A percentile compares a stretch with the other conserved stretches of the same genome.
Evolutionary conservation across 1,284 basidiomycete genomes (phyloP).

Genomic region (Coniferiporia weirii): DNA sequence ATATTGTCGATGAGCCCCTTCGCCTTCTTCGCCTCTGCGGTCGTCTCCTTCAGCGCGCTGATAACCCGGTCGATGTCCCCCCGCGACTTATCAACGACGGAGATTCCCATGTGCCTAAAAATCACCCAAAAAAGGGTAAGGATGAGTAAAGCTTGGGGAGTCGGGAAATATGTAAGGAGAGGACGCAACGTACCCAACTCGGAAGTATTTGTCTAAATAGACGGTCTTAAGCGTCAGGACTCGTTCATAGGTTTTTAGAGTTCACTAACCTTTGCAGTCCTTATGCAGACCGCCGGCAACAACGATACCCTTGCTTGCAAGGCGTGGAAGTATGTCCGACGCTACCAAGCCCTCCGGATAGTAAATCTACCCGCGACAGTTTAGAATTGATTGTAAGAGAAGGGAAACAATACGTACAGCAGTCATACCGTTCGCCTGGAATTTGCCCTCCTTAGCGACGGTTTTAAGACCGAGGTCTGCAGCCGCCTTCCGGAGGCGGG

Average conservation of each 20-base stretch:
- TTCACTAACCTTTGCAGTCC: conserved; percentile 68
- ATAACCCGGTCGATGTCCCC: conserved; percentile 79
- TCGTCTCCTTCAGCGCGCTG: conserved; percentile 54
- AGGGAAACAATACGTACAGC: conserved; percentile 43
- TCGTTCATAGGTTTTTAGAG: conserved; percentile 8
- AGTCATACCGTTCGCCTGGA: conserved; percentile 92
- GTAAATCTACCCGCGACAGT: conserved; percentile 44
- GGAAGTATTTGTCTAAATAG: conserved; percentile 69
- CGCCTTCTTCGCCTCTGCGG: conserved; percentile 46
- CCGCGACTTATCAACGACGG: conserved; percentile 63
- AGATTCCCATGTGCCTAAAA: conserved; percentile 86
- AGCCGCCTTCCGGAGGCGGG: conserved; percentile 71
- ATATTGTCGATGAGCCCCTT: conserved; percentile 21
- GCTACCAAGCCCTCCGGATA: conserved; percentile 75
- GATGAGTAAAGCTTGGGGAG: conserved; percentile 5
- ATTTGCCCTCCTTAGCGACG: conserved; percentile 56
- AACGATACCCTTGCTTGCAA: conserved; percentile 69
- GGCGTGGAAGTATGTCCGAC: conserved; percentile 68
- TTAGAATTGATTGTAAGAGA: conserved; percentile 1
- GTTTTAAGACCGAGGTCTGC: conserved; percentile 68
- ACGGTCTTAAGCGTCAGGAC: not conserved
- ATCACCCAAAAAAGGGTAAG: no score
- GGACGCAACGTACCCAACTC: conserved; percentile 53
- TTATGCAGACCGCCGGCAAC: conserved; percentile 90
- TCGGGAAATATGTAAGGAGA: no score